Conservation (phyloP, 305 asterid species). For the Fraxinus sp. region DNA sequence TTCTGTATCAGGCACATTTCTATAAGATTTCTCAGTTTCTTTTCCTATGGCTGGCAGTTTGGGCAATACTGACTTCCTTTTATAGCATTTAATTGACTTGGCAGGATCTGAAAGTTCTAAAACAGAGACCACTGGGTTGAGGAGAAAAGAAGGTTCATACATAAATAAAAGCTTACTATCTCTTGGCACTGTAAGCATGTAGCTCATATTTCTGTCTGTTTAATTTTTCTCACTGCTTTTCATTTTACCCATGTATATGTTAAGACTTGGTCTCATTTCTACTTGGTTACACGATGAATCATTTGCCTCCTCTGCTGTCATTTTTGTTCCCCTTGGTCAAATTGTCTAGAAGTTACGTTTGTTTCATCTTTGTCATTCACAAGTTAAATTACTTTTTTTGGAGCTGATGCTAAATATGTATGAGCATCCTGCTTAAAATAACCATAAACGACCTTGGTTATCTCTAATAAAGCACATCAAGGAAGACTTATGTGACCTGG, state of each 20-base stretch:
- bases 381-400: not conserved
- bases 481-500: slow-evolving; percentile 7
- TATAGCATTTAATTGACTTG: slow-evolving; percentile 87
- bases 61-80: slow-evolving; percentile 30
- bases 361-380: not conserved
- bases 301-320: slow-evolving; percentile 12
- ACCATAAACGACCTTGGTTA: not conserved
- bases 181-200: slow-evolving; percentile 78
- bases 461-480: not conserved
- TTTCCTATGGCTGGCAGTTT: slow-evolving; percentile 14
- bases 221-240: slow-evolving; percentile 20
- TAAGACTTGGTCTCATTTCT: slow-evolving; percentile 20
- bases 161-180: slow-evolving; percentile 82
- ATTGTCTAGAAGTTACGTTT: not conserved
- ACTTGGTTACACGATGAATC: slow-evolving; percentile 8
- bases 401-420: slow-evolving; percentile 7
- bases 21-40: slow-evolving; percentile 12
- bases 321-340: slow-evolving; percentile 9
- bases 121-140: slow-evolving; percentile 72
- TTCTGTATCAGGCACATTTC: slow-evolving; percentile 5
- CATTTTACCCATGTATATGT: slow-evolving; percentile 4
- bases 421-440: not conserved
- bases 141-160: slow-evolving; percentile 87
- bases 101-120: slow-evolving; percentile 95
- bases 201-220: slow-evolving; percentile 23